phyloP scores from a whole-genome alignment of 2,329 filamentous ascomycete species.

The Cercospora citrullina region DNA sequence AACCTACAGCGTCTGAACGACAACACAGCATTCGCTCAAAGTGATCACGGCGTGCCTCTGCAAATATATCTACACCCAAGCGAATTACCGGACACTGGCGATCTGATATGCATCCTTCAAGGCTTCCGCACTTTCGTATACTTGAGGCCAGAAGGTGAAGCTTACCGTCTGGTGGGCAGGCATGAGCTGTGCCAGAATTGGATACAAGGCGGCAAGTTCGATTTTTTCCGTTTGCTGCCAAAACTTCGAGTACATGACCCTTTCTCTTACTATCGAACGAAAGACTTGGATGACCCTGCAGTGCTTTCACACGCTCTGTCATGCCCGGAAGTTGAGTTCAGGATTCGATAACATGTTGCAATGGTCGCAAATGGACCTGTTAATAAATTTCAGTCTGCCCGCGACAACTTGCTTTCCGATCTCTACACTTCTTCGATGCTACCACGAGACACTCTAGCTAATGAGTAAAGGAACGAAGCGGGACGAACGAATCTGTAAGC shows the following conservation, averaged over 20 bases:
- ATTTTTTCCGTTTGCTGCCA: neutral
- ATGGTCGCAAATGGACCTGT: neutral
- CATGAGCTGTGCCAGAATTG: neutral
- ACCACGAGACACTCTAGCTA: neutral
- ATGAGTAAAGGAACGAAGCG: neutral
- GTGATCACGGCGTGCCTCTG: neutral
- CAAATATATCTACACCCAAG: neutral
- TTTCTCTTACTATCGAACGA: neutral
- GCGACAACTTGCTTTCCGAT: neutral
- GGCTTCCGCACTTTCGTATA: neutral
- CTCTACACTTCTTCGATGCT: neutral
- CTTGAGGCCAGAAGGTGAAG: neutral
- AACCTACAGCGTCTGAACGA: neutral
- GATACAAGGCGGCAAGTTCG: neutral
- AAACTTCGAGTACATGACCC: neutral
- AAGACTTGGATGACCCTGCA: neutral
- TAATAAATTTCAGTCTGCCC: neutral
- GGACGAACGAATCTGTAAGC: neutral
- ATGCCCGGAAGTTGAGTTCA: neutral
- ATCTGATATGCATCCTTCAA: neutral
- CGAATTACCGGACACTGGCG: neutral
- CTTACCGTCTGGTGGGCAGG: neutral
- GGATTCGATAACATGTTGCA: neutral
- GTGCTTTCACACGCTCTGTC: neutral
- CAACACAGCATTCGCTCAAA: neutral